Evolutionary conservation across 1,284 basidiomycete genomes (phyloP).

Genomic region (Salmacisia buchloeana): DNA sequence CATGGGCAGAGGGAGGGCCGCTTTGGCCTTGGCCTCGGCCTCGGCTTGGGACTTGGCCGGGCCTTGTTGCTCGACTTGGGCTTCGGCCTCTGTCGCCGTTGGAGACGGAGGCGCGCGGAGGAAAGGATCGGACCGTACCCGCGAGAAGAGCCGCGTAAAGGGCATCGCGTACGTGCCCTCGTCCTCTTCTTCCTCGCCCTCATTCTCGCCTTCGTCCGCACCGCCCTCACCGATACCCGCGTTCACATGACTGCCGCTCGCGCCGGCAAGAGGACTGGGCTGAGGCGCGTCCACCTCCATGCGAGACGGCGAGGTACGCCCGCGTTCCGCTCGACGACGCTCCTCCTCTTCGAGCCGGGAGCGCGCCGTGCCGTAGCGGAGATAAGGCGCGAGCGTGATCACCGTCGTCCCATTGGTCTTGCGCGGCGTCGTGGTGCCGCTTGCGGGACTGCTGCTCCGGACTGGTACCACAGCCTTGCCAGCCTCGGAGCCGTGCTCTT

Average conservation of each 20-base stretch:
- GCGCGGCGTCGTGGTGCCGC: too few species aligned
- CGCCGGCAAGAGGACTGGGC: too few species aligned
- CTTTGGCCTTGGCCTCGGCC: not conserved
- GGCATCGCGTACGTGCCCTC: not conserved
- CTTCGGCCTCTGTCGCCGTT: not conserved
- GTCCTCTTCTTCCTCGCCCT: not conserved
- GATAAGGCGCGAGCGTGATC: conserved; percentile 3
- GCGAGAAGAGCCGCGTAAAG: not conserved
- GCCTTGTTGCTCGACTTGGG: not conserved
- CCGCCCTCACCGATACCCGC: too few species aligned
- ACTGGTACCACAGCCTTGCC: too few species aligned
- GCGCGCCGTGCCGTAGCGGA: not conserved
- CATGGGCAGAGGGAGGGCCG: not conserved
- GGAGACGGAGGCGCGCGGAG: not conserved
- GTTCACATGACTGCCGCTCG: too few species aligned
- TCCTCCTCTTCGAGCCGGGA: not conserved
- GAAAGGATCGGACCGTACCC: not conserved
- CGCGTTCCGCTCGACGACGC: too few species aligned
- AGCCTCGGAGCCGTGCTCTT: too few species aligned
- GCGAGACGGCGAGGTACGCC: too few species aligned
- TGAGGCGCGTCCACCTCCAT: too few species aligned
- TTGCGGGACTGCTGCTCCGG: too few species aligned
- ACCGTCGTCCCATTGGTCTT: too few species aligned
- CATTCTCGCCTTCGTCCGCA: not conserved
- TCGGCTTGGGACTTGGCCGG: not conserved